Evolutionary conservation across 768 basidiomycete species (phyloP).

Genomic region (Omphalotus guepiniiformis): DNA sequence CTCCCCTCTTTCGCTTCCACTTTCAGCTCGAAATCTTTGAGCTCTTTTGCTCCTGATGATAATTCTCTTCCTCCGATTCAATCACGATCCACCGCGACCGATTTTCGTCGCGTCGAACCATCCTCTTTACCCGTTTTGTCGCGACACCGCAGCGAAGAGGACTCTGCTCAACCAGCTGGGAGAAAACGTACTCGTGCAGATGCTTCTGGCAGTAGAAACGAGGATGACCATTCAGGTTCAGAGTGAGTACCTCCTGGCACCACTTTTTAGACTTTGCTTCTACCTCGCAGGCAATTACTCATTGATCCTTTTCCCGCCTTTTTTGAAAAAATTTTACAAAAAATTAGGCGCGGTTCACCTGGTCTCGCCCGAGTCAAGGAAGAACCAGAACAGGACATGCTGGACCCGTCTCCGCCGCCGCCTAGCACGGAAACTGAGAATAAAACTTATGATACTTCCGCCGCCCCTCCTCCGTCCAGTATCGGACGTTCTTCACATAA

Average conservation of each 20-base stretch:
- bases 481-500: slow-evolving; percentile 46
- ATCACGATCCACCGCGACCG: slow-evolving; percentile 29
- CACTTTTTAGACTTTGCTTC: slow-evolving; percentile 6
- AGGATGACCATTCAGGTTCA: slow-evolving; percentile 36
- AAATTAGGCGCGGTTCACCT: slow-evolving; percentile 40
- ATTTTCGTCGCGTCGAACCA: slow-evolving; percentile 30
- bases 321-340: slow-evolving; percentile 7
- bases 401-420: slow-evolving; percentile 33
- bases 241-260: slow-evolving; percentile 35
- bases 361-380: slow-evolving; percentile 53
- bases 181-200: slow-evolving; percentile 47
- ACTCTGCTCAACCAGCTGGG: slow-evolving; percentile 20
- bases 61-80: slow-evolving; percentile 70
- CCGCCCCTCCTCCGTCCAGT: slow-evolving; percentile 37
- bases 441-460: slow-evolving; percentile 19
- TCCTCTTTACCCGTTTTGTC: slow-evolving; percentile 22
- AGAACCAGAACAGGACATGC: slow-evolving; percentile 52
- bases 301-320: slow-evolving; percentile 13
- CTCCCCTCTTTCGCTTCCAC: slow-evolving; percentile 79
- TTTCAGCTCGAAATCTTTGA: slow-evolving; percentile 56
- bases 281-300: slow-evolving; percentile 12
- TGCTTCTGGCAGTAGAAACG: slow-evolving; percentile 26
- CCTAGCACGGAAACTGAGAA: slow-evolving; percentile 16
- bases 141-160: slow-evolving; percentile 26
- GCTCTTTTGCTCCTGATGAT: slow-evolving; percentile 41